Evolutionary conservation across 192 early-diverging fungal genomes (phyloP).

Genomic region (Backusella tuberculispora): DNA sequence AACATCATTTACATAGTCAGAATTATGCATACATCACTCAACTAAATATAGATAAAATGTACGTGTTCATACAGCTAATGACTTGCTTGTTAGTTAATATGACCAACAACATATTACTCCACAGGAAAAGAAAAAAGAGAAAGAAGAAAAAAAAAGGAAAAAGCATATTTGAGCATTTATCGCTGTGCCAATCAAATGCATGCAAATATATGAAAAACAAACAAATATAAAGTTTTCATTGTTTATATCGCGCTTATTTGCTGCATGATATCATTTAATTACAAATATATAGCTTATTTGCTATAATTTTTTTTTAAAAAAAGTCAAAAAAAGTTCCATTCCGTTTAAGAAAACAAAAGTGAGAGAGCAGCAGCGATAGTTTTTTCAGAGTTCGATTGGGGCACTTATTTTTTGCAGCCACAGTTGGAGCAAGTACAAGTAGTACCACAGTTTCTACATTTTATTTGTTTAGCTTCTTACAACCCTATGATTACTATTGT

Average conservation of each 20-base stretch:
- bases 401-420: slow-evolving; percentile 6
- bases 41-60: too few relatives aligned
- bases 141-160: too few relatives aligned
- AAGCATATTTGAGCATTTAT: neutral
- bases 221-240: slow-evolving; percentile 1
- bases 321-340: neutral
- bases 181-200: neutral
- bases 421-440: slow-evolving; percentile 1
- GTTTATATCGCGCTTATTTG: neutral
- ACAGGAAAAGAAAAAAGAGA: neutral
- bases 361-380: slow-evolving; percentile 1
- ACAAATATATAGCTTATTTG: neutral
- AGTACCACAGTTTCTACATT: slow-evolving; percentile 7
- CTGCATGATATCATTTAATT: neutral
- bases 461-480: neutral
- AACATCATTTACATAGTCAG: too few relatives aligned
- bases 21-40: too few relatives aligned
- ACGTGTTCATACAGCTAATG: too few relatives aligned
- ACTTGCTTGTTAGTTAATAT: too few relatives aligned
- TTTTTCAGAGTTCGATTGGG: neutral
- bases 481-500: neutral
- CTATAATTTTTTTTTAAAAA: neutral
- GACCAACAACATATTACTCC: too few relatives aligned
- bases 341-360: neutral
- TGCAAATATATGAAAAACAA: neutral